Percentiles rank a stretch among this genome's conserved stretches.
Evolutionary conservation across 164 flowering plant genomes (phyloP).

Genomic region (Nelumbo lutea): DNA sequence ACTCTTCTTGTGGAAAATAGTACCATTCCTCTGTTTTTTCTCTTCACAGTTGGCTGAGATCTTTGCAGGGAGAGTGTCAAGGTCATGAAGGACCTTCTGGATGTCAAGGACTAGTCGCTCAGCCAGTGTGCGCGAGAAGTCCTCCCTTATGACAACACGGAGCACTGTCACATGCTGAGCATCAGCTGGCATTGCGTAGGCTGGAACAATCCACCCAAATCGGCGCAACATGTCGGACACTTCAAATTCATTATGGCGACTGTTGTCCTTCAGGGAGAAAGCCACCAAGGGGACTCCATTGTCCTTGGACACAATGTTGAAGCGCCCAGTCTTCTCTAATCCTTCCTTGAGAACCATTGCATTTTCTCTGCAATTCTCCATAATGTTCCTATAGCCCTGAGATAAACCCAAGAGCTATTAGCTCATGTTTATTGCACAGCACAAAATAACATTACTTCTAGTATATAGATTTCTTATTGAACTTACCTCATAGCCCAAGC

Average conservation of each 20-base stretch:
- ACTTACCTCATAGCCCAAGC: slow-evolving; percentile 35
- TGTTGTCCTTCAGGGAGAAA: slow-evolving; percentile 33
- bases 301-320: slow-evolving; percentile 32
- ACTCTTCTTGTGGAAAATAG: slow-evolving; percentile 27
- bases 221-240: slow-evolving; percentile 29
- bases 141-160: slow-evolving; percentile 65
- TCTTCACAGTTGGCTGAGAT: slow-evolving; percentile 8
- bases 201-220: slow-evolving; percentile 40
- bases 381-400: slow-evolving; percentile 26
- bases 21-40: neutral
- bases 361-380: slow-evolving; percentile 29
- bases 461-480: neutral
- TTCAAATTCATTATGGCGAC: slow-evolving; percentile 25
- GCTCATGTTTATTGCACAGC: neutral
- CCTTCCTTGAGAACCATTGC: slow-evolving; percentile 27
- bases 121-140: slow-evolving; percentile 60
- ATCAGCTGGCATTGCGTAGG: slow-evolving; percentile 59
- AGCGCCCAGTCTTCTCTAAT: slow-evolving; percentile 31
- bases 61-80: slow-evolving; percentile 37
- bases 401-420: neutral
- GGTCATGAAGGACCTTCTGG: slow-evolving; percentile 46
- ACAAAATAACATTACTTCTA: neutral
- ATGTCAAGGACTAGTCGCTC: slow-evolving; percentile 64
- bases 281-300: slow-evolving; percentile 39
- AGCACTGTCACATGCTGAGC: slow-evolving; percentile 60